A percentile compares a stretch with the other conserved stretches of the same genome.
phyloP scores from a whole-genome alignment of 208 protist genomes.

The Trypanosoma theileri region DNA sequence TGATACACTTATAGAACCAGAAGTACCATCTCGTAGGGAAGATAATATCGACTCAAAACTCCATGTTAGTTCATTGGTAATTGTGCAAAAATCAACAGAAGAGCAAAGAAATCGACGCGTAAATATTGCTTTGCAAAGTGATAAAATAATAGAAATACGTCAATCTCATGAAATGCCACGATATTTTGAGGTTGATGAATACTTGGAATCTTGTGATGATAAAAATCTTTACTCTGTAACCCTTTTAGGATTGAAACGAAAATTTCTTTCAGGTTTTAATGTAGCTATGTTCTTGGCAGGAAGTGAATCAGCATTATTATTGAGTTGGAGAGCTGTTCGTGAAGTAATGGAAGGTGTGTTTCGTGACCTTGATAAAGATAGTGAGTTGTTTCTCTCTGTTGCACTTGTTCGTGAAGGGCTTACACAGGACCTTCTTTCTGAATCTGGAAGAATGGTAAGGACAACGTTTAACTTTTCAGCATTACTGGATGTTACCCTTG shows the following conservation, averaged over 20 bases:
- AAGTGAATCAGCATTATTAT: constrained; percentile 34
- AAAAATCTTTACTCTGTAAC: constrained; percentile 43
- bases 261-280: constrained; percentile 64
- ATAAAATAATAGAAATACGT: constrained; percentile 43
- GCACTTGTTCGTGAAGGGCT: constrained; percentile 41
- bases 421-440: constrained; percentile 48
- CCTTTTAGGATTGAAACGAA: constrained; percentile 44
- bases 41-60: background rate
- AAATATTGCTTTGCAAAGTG: constrained; percentile 19
- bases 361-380: constrained; percentile 29
- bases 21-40: too few relatives aligned
- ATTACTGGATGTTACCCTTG: constrained; percentile 42
- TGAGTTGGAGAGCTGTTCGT: constrained; percentile 32
- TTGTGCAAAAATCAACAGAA: constrained; percentile 6
- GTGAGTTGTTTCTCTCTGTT: constrained; percentile 48
- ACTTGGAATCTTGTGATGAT: constrained; percentile 33
- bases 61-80: constrained; percentile 27
- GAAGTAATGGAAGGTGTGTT: constrained; percentile 48
- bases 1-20: too few relatives aligned
- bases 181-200: constrained; percentile 73
- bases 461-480: constrained; percentile 24
- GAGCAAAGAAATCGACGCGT: background rate
- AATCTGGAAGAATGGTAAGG: constrained; percentile 36
- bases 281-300: constrained; percentile 49
- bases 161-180: constrained; percentile 32